These are phyloP conservation scores for Ascochyta koolunga DNA, from an alignment of 2,329 filamentous ascomycete genomes.

Conservation along the genomic window DNA sequence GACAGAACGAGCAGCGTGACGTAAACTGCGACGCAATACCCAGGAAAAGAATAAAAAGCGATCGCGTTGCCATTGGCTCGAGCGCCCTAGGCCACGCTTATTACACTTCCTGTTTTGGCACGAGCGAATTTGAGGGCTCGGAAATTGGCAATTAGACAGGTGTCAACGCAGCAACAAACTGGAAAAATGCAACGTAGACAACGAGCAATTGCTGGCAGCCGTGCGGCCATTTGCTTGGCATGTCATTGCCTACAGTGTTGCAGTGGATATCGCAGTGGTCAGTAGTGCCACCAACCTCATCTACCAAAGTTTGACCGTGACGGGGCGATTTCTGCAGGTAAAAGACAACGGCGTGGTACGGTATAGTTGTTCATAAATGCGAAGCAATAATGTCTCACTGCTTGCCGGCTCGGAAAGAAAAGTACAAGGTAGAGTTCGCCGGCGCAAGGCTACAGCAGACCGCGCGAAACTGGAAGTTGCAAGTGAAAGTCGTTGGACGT, in stretches of 20 bases:
- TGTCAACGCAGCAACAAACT: constrained; percentile 1
- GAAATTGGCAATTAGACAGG: constrained; percentile 15
- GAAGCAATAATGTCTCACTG: neutral
- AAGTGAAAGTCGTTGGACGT: constrained; percentile 5
- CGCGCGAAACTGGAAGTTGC: constrained; percentile 6
- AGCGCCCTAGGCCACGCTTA: constrained; percentile 3
- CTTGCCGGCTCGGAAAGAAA: neutral
- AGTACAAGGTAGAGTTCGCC: neutral
- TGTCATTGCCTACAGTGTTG: constrained; percentile 6
- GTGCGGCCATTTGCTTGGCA: constrained; percentile 5
- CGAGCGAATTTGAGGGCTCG: constrained; percentile 11
- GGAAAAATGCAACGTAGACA: constrained; percentile 10
- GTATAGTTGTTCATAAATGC: neutral
- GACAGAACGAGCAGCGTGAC: neutral
- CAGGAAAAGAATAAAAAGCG: neutral
- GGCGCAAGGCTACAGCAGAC: constrained; percentile 9
- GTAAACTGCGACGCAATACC: neutral
- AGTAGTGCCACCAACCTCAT: constrained; percentile 10
- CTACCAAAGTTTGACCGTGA: constrained; percentile 14
- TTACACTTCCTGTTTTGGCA: constrained; percentile 10
- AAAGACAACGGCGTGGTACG: neutral
- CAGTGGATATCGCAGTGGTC: constrained; percentile 3
- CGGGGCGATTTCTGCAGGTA: constrained; percentile 1
- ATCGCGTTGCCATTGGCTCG: constrained; percentile 11
- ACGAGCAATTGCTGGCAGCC: constrained; percentile 4